Evolutionary conservation across 2,329 filamentous ascomycete species (phyloP).

Genomic region (Trichoderma asperellum): DNA sequence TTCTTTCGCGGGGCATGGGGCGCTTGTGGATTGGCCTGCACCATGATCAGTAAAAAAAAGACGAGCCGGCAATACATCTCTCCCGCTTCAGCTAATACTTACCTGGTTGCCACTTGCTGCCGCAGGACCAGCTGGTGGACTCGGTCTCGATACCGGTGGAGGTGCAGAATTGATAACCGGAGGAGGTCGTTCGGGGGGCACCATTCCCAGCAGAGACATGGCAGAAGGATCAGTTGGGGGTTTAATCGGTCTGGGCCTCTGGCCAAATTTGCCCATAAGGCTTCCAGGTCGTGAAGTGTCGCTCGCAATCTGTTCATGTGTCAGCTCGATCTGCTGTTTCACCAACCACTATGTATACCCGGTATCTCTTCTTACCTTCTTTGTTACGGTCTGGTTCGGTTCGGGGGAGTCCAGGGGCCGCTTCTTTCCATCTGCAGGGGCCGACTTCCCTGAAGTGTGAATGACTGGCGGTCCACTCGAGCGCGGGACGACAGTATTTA

Average conservation of each 20-base stretch:
- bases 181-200: conserved; percentile 50
- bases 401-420: conserved; percentile 47
- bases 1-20: conserved; percentile 45
- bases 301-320: conserved; percentile 38
- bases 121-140: conserved; percentile 30
- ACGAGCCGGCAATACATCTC: background rate
- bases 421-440: conserved; percentile 45
- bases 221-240: conserved; percentile 55
- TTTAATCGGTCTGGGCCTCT: conserved; percentile 38
- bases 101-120: conserved; percentile 31
- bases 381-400: conserved; percentile 40
- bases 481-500: conserved; percentile 32
- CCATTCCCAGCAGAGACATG: conserved; percentile 56
- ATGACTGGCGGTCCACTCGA: conserved; percentile 45
- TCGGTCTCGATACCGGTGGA: conserved; percentile 28
- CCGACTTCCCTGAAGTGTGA: conserved; percentile 38
- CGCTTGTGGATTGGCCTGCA: conserved; percentile 31
- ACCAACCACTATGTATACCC: background rate
- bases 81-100: background rate
- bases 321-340: conserved; percentile 35
- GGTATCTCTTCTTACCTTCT: conserved; percentile 46
- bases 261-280: conserved; percentile 45
- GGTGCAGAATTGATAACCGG: conserved; percentile 34
- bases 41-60: background rate
- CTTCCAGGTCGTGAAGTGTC: conserved; percentile 40